phyloP scores from a whole-genome alignment of 1,139 yeast genomes.

The Suhomyces ambrosiae region DNA sequence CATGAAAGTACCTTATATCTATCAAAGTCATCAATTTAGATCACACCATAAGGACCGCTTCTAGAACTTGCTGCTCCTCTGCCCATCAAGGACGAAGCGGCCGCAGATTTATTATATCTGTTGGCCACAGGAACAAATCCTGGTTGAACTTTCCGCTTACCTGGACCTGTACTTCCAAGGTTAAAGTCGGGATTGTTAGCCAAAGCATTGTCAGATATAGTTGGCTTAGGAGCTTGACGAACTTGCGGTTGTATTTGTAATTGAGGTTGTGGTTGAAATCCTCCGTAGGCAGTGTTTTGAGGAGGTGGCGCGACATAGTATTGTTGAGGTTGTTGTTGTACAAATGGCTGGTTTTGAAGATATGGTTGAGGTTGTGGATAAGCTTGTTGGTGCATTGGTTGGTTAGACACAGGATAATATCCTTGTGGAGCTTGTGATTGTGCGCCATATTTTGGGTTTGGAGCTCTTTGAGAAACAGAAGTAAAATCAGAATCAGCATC shows the following conservation, averaged over 20 bases:
- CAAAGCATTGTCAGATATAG: conserved; percentile 51
- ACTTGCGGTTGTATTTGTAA: no score
- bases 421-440: no score
- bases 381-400: conserved; percentile 7
- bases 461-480: conserved; percentile 75
- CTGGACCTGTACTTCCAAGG: conserved; percentile 9
- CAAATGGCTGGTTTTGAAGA: conserved; percentile 15
- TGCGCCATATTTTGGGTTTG: conserved; percentile 56
- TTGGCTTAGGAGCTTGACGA: conserved; percentile 20
- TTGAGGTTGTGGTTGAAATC: conserved; percentile 12
- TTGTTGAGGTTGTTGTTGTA: conserved; percentile 20
- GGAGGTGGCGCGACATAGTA: conserved; percentile 7
- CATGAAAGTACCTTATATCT: conserved; percentile 1
- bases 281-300: conserved; percentile 3
- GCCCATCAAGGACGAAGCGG: conserved; percentile 21
- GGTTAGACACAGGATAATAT: conserved; percentile 18
- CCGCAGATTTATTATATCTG: conserved; percentile 13
- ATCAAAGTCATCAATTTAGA: conserved; percentile 5
- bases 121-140: conserved; percentile 17
- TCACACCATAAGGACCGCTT: conserved; percentile 16
- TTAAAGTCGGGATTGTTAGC: conserved; percentile 55
- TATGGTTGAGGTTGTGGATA: conserved; percentile 9
- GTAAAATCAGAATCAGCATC: conserved; percentile 64
- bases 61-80: conserved; percentile 15
- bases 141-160: conserved; percentile 14